Base-by-base conservation (phyloP, 495 filamentous ascomycete genomes). In the Aspergillus bertholletiae region DNA sequence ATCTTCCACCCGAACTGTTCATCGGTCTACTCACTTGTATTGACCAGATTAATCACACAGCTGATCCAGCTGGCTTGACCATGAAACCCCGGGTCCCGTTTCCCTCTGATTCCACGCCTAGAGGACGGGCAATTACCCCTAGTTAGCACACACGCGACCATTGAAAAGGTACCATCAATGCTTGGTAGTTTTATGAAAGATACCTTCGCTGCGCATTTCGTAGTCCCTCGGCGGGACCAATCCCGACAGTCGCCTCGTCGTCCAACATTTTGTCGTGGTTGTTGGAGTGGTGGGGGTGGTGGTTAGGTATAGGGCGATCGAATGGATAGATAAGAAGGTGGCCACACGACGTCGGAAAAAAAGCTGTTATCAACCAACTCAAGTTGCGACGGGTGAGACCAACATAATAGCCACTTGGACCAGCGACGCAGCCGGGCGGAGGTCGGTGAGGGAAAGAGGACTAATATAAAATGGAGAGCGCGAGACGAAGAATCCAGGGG, bases 41-140 rank as follows among this genome's bases (percentile, higher is more conserved):
- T 98, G 54, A 97, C 76, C 17, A 98, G 73, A 67, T 97, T 98
- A 75, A 97, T 88, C 59, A 95, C 88, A 63, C 91, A 95, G 73
- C 89, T 95, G 40, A 86, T 62, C 89, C 92, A 97, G 49, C 88
- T 87, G 47, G 95, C 94, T 60, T 90, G 80, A 13, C 94, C 92
- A 6, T 69, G 63, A 20, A 68, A 51, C 9, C 74, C 77, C 12
- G 72, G 63, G 59, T 75, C 74, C 69, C 80, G 80, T 60, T 78
- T 84, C 2, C 76, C 74, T 63, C 74, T 69, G 39, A 55, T 64
- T 50, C 65, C 72, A 58, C 68, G 73, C 58, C 82, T 83, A 54
- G 17, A 27, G 32, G 20, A 56, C 24, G 28, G 5, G 20, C 20
- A 54, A 17, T 35, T 26, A 18, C 30, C 56, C 57, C 50, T 47